Conservation (phyloP, 1,284 basidiomycete species). For the Cerrena zonata region DNA sequence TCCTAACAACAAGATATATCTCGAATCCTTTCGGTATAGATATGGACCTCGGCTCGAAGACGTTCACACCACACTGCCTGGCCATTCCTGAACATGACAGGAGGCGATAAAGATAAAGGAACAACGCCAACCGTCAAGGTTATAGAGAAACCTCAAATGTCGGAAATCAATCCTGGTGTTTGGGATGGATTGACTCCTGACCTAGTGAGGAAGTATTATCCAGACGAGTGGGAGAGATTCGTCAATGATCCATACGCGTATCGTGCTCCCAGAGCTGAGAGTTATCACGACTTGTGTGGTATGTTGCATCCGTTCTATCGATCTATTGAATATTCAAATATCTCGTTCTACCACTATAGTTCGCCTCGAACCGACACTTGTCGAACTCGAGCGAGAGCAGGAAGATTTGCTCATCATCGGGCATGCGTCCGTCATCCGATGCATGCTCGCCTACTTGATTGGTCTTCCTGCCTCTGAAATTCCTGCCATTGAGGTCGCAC, state of each 20-base stretch:
- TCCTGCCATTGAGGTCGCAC: constrained; percentile 90
- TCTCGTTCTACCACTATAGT: too few species aligned
- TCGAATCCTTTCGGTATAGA: constrained; percentile 41
- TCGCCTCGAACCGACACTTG: constrained; percentile 75
- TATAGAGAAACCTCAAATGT: constrained; percentile 91
- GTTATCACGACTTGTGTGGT: constrained; percentile 85
- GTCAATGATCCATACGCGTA: constrained; percentile 90
- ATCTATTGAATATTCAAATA: too few species aligned
- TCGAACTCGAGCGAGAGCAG: constrained; percentile 77
- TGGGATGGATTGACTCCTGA: constrained; percentile 93
- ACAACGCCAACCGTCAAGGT: constrained; percentile 61
- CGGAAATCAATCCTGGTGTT: constrained; percentile 94
- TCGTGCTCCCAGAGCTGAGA: constrained; percentile 86
- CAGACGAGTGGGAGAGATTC: constrained; percentile 91
- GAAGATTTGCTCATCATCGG: constrained; percentile 77
- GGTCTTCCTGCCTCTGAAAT: constrained; percentile 95
- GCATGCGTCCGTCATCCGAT: constrained; percentile 95
- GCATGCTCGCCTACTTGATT: constrained; percentile 86
- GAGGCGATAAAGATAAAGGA: constrained; percentile 6
- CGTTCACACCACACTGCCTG: constrained; percentile 93
- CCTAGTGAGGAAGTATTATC: constrained; percentile 85
- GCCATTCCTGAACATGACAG: constrained; percentile 64
- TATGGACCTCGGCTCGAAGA: constrained; percentile 94
- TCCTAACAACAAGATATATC: not conserved
- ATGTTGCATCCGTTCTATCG: constrained; percentile 22